These are phyloP conservation scores for Arxiozyma telluris DNA, from an alignment of 1,139 yeast genomes.

Conservation along the genomic window DNA sequence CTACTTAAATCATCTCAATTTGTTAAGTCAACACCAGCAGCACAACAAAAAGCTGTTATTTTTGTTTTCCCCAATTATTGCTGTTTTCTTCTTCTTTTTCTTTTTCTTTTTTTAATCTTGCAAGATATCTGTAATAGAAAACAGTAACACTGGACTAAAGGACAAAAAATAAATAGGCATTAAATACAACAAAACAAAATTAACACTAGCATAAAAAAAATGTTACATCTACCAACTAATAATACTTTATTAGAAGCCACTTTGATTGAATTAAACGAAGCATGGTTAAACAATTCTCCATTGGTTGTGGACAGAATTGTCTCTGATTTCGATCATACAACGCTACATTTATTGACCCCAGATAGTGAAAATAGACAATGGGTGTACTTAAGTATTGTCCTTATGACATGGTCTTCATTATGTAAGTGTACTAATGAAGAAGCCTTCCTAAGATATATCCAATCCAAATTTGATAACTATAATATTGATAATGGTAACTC, in stretches of 20 bases:
- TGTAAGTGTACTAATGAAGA: constrained; percentile 15
- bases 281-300: constrained; percentile 35
- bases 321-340: constrained; percentile 92
- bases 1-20: no score
- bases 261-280: constrained; percentile 30
- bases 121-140: no score
- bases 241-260: constrained; percentile 41
- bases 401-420: constrained; percentile 37
- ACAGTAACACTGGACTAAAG: no score
- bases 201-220: constrained; percentile 9
- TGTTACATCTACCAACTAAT: constrained; percentile 42
- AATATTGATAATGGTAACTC: neutral
- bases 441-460: neutral
- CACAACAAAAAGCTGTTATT: no score
- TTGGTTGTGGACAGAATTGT: constrained; percentile 78
- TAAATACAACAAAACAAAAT: no score
- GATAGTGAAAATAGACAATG: constrained; percentile 13
- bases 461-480: neutral
- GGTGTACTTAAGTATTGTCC: constrained; percentile 33
- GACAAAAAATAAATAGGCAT: no score
- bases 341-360: constrained; percentile 75
- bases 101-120: no score
- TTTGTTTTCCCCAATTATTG: no score
- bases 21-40: no score
- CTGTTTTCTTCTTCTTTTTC: no score